Conservation (phyloP, 1,284 basidiomycete genomes). For the Malassezia psittaci region DNA sequence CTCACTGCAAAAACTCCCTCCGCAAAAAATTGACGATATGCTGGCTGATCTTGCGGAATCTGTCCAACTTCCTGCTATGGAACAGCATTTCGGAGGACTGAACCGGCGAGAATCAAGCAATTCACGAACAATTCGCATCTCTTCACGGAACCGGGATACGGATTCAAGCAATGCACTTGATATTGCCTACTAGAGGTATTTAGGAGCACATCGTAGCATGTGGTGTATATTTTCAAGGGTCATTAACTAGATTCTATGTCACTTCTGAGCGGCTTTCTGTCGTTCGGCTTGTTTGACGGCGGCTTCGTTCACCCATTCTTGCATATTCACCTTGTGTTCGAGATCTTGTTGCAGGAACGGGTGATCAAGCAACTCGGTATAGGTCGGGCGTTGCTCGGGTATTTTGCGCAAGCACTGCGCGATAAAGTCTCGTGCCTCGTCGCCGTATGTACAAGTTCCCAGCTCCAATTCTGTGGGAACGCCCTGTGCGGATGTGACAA, state of each 20-base stretch:
- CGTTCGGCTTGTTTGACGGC: neutral
- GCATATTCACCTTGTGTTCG: constrained; percentile 47
- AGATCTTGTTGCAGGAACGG: constrained; percentile 56
- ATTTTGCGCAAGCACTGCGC: constrained; percentile 44
- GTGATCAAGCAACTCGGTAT: constrained; percentile 71
- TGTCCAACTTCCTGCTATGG: constrained; percentile 1
- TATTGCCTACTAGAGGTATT: too few species aligned
- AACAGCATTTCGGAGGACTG: constrained; percentile 1
- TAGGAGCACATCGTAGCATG: too few species aligned
- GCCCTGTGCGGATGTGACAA: constrained; percentile 1
- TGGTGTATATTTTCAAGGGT: too few species aligned
- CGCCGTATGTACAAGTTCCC: constrained; percentile 30
- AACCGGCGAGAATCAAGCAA: neutral
- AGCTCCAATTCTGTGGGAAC: constrained; percentile 8
- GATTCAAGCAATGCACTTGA: too few species aligned
- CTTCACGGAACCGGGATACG: too few species aligned
- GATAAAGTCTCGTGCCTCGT: constrained; percentile 44
- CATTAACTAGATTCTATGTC: too few species aligned
- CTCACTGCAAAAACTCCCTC: too few species aligned
- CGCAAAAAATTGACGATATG: constrained; percentile 7
- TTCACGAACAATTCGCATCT: too few species aligned
- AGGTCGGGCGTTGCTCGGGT: constrained; percentile 65
- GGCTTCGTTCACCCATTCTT: constrained; percentile 35
- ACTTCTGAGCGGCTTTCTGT: too few species aligned
- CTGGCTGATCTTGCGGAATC: constrained; percentile 6